Evolutionary conservation across 2,329 filamentous ascomycete species (phyloP).

Genomic region (Calonectria fujianensis): DNA sequence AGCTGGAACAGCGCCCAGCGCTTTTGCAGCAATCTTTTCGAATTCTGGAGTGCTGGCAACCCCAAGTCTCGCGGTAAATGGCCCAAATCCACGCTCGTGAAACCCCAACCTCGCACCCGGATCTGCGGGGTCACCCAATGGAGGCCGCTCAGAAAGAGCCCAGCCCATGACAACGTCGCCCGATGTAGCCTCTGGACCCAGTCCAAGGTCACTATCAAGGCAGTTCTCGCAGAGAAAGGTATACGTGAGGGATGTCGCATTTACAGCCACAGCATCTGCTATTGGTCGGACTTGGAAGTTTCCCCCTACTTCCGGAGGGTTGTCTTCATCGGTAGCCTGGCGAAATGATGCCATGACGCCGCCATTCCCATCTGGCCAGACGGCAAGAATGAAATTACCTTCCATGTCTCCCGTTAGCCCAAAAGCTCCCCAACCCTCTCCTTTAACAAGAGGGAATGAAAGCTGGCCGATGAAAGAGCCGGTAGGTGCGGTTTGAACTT

Average conservation of each 20-base stretch:
- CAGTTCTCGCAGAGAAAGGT: constrained; percentile 17
- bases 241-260: constrained; percentile 7
- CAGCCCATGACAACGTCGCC: neutral
- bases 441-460: constrained; percentile 6
- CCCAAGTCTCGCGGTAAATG: constrained; percentile 5
- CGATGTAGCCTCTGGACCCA: neutral
- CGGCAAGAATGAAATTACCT: constrained; percentile 8
- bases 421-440: neutral
- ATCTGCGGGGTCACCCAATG: neutral
- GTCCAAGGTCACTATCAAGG: neutral
- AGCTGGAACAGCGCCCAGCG: neutral
- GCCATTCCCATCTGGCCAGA: constrained; percentile 6
- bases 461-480: constrained; percentile 1
- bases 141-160: constrained; percentile 7
- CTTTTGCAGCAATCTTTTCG: neutral
- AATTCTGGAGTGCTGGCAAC: neutral
- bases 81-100: constrained; percentile 10
- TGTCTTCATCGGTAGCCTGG: constrained; percentile 7
- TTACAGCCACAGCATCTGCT: neutral
- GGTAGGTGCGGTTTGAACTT: neutral
- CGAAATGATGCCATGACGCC: constrained; percentile 15
- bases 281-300: constrained; percentile 6
- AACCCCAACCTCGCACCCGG: constrained; percentile 4
- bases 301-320: neutral
- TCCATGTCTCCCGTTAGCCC: constrained; percentile 6